Percentiles rank a stretch among this genome's conserved stretches.
phyloP scores from a whole-genome alignment of 2,329 filamentous ascomycete genomes.

The Shiraia sp. region DNA sequence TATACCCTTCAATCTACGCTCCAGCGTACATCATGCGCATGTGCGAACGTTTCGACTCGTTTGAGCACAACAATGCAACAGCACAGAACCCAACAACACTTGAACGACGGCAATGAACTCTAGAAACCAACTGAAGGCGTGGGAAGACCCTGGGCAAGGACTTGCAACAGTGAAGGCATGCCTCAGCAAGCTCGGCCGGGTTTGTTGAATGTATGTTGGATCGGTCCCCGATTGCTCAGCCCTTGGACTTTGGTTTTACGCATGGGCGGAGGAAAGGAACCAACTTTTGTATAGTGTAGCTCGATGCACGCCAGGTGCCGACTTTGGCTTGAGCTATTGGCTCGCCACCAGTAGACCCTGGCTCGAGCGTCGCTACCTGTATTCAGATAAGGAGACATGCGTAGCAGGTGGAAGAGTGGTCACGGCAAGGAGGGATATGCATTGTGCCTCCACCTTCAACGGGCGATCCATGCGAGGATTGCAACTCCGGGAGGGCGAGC shows the following conservation, averaged over 20 bases:
- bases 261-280: constrained; percentile 22
- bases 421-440: constrained; percentile 14
- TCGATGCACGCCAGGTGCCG: constrained; percentile 40
- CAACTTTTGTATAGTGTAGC: constrained; percentile 25
- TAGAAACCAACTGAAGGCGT: constrained; percentile 41
- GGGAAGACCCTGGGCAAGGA: constrained; percentile 42
- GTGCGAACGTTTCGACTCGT: constrained; percentile 20
- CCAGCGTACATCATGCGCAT: constrained; percentile 13
- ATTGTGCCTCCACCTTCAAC: constrained; percentile 28
- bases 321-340: constrained; percentile 25
- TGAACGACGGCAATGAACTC: constrained; percentile 28
- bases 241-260: constrained; percentile 44
- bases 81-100: constrained; percentile 6
- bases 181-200: constrained; percentile 24
- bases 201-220: constrained; percentile 21
- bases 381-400: constrained; percentile 18
- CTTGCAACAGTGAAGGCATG: constrained; percentile 42
- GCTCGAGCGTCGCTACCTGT: constrained; percentile 46
- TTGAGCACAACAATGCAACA: constrained; percentile 23
- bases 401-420: constrained; percentile 40
- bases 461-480: constrained; percentile 16
- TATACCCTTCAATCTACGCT: constrained; percentile 17
- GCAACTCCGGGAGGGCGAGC: constrained; percentile 27
- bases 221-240: constrained; percentile 44
- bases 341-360: constrained; percentile 21